phyloP scores from a whole-genome alignment of 345 rosid species.

The Microcos paniculata region DNA sequence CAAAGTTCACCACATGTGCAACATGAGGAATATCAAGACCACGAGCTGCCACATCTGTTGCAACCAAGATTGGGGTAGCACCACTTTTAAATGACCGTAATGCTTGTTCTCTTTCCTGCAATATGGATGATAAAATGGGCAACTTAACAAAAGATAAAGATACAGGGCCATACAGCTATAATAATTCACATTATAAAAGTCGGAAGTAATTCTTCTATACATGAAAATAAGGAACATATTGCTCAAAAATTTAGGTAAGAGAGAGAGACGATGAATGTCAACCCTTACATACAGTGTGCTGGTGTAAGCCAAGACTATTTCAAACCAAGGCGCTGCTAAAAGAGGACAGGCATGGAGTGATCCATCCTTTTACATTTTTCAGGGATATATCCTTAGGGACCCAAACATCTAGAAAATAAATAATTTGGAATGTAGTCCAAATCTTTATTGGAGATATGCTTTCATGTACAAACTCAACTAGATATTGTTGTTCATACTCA shows the following conservation, averaged over 20 bases:
- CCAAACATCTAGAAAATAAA: not conserved
- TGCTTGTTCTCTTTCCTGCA: slow-evolving; percentile 95
- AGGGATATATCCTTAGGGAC: not conserved
- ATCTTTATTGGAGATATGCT: not conserved
- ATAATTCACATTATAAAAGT: not conserved
- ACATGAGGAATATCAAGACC: slow-evolving; percentile 98
- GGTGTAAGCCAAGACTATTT: not conserved
- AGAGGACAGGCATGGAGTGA: not conserved
- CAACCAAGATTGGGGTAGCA: slow-evolving; percentile 86
- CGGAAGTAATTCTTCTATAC: not conserved
- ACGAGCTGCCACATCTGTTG: slow-evolving; percentile 94
- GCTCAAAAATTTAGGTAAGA: not conserved
- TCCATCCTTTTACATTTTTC: not conserved
- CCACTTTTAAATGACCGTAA: slow-evolving; percentile 86
- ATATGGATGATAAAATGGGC: not conserved
- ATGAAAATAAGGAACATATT: not conserved
- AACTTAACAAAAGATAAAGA: not conserved
- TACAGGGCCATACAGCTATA: not conserved
- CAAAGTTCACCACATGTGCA: slow-evolving; percentile 92
- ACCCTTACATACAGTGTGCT: not conserved
- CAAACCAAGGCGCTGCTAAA: not conserved
- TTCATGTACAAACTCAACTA: not conserved
- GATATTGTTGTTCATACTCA: not conserved
- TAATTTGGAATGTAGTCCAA: not conserved
- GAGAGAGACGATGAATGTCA: not conserved